Percentiles rank a stretch among this genome's conserved stretches.
Evolutionary conservation across 257 asterid genomes (phyloP).

Genomic region (Solanum lycopersicoides): DNA sequence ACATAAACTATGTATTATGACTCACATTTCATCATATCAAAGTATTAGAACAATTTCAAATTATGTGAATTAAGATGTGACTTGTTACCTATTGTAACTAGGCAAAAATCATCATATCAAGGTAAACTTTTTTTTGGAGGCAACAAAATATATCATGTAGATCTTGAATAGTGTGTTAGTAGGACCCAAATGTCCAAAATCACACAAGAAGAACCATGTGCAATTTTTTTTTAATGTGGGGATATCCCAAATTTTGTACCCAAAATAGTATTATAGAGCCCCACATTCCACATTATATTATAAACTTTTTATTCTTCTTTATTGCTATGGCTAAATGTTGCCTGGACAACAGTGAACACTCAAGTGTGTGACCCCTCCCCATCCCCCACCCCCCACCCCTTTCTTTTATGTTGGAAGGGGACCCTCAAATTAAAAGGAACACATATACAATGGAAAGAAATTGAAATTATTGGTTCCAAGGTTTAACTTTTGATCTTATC

Average conservation of each 20-base stretch:
- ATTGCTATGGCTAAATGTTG: conserved; percentile 13
- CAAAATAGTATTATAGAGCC: conserved; percentile 8
- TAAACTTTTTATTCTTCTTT: not conserved
- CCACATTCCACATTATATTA: conserved; percentile 12
- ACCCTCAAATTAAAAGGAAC: not conserved
- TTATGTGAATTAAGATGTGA: not conserved
- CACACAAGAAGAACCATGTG: conserved; percentile 32
- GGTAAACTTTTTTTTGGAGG: conserved; percentile 5
- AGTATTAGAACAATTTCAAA: not conserved
- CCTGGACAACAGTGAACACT: conserved; percentile 25
- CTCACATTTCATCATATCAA: not conserved
- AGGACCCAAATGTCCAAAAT: conserved; percentile 23
- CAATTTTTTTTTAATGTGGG: conserved; percentile 12
- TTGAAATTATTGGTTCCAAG: conserved; percentile 8
- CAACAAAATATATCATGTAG: conserved; percentile 8
- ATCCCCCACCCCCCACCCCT: not conserved
- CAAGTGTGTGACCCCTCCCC: not conserved
- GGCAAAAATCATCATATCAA: conserved; percentile 13
- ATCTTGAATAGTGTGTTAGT: not conserved
- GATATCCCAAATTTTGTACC: conserved; percentile 15
- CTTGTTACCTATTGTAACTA: conserved; percentile 2
- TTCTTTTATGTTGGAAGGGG: conserved; percentile 1
- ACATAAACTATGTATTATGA: not conserved
- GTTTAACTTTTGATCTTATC: not conserved
- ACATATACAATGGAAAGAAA: conserved; percentile 1